These are phyloP conservation scores for Jatropha curcas DNA, from an alignment of 345 rosid species.

Conservation along the genomic window DNA sequence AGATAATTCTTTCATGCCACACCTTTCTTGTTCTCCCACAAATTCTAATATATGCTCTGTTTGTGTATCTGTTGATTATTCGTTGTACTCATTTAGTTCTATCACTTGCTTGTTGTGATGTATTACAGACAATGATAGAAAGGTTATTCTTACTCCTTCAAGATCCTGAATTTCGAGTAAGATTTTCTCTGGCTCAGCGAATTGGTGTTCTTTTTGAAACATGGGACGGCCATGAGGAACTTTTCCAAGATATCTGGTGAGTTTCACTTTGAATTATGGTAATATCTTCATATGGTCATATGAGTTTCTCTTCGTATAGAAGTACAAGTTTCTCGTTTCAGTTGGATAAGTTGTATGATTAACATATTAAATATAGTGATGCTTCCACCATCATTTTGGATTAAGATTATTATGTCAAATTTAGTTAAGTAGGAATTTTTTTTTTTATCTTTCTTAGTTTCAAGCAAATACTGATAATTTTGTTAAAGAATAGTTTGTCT, in stretches of 20 bases:
- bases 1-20: neutral
- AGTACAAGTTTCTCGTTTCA: neutral
- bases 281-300: neutral
- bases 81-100: neutral
- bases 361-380: neutral
- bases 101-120: neutral
- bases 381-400: neutral
- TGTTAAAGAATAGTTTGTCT: neutral
- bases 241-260: constrained; percentile 87
- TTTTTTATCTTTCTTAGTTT: neutral
- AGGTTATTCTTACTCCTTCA: constrained; percentile 61
- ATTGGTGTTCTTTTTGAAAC: constrained; percentile 90
- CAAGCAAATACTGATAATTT: neutral
- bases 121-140: constrained; percentile 72
- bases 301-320: neutral
- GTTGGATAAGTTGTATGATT: neutral
- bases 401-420: neutral
- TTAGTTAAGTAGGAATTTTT: neutral
- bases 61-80: neutral
- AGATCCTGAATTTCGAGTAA: constrained; percentile 90
- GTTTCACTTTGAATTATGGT: constrained; percentile 22
- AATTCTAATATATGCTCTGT: neutral
- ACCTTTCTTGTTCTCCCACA: neutral
- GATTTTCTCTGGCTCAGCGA: constrained; percentile 59
- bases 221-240: constrained; percentile 96